A percentile compares a stretch with the other conserved stretches of the same genome.
Evolutionary conservation across 1,284 basidiomycete species (phyloP).

Genomic region (Albatrellus sp.): DNA sequence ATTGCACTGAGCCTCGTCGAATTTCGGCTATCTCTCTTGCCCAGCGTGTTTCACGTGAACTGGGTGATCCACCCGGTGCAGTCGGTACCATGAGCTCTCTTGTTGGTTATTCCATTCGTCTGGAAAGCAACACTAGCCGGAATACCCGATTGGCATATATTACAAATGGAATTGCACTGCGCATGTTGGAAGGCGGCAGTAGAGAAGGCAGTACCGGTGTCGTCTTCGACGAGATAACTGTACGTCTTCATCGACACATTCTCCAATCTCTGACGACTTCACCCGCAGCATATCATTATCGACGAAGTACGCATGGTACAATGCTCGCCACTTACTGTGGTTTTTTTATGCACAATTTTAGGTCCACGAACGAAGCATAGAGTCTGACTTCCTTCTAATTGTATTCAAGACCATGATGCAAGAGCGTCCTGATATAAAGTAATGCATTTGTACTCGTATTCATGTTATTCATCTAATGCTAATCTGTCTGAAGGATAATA

Average conservation of each 20-base stretch:
- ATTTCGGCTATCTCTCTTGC: constrained; percentile 97
- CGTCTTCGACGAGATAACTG: constrained; percentile 90
- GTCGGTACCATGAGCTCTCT: constrained; percentile 75
- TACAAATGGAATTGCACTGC: constrained; percentile 91
- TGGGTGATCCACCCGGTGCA: constrained; percentile 78
- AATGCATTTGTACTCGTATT: constrained; percentile 10
- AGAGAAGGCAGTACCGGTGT: constrained; percentile 55
- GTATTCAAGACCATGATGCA: constrained; percentile 84
- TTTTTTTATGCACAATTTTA: constrained; percentile 9
- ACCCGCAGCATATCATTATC: constrained; percentile 67
- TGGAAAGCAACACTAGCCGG: constrained; percentile 81
- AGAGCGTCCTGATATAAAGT: constrained; percentile 79
- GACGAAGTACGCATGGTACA: constrained; percentile 51
- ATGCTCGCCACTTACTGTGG: background rate
- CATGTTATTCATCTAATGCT: constrained; percentile 1
- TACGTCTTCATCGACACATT: constrained; percentile 20
- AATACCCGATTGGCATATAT: constrained; percentile 79
- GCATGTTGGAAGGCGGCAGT: constrained; percentile 85
- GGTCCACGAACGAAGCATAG: constrained; percentile 92
- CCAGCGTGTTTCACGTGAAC: constrained; percentile 87
- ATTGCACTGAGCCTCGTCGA: constrained; percentile 91
- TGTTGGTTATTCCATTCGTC: constrained; percentile 90
- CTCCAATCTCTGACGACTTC: constrained; percentile 1
- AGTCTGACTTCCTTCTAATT: constrained; percentile 95
- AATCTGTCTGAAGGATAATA: constrained; percentile 51